These are phyloP conservation scores for Barnettozyma siamensis DNA, from an alignment of 805 yeast species.

Conservation along the genomic window DNA sequence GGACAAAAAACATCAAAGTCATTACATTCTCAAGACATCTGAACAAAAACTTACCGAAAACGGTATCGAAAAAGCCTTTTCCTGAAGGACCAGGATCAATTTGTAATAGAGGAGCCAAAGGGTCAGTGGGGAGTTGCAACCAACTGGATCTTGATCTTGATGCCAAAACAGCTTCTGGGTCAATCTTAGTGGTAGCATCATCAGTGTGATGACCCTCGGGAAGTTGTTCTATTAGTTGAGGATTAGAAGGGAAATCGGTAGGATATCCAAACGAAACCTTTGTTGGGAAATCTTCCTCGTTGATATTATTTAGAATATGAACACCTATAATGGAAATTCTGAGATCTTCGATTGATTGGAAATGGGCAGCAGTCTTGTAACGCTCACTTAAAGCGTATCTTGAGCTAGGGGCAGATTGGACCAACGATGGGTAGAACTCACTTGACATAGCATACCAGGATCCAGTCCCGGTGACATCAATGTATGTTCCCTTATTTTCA, in stretches of 20 bases:
- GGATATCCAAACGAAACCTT: constrained; percentile 18
- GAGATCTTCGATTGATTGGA: constrained; percentile 24
- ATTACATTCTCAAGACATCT: constrained; percentile 36
- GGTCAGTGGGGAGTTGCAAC: constrained; percentile 12
- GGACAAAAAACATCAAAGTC: constrained; percentile 27
- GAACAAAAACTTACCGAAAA: constrained; percentile 27
- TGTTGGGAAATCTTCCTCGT: constrained; percentile 9
- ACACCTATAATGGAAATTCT: constrained; percentile 42
- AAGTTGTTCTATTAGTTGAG: constrained; percentile 6
- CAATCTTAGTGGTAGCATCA: constrained; percentile 1
- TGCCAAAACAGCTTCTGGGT: constrained; percentile 10
- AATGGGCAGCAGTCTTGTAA: constrained; percentile 38
- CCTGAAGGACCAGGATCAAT: constrained; percentile 22
- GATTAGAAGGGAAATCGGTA: constrained; percentile 6
- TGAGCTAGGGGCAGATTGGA: constrained; percentile 73
- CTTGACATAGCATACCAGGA: constrained; percentile 88
- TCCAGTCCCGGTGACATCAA: constrained; percentile 57
- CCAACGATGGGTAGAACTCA: constrained; percentile 70
- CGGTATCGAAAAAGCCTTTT: constrained; percentile 17
- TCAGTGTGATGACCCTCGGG: constrained; percentile 4
- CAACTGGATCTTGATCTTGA: constrained; percentile 16
- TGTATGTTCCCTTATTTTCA: constrained; percentile 46
- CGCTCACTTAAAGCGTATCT: constrained; percentile 41
- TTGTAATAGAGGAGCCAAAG: constrained; percentile 16
- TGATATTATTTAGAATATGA: constrained; percentile 27